Evolutionary conservation across 2,329 filamentous ascomycete species (phyloP), one percentile per base, ranked within the genome.

Genomic region (Pyricularia pennisetigena): DNA sequence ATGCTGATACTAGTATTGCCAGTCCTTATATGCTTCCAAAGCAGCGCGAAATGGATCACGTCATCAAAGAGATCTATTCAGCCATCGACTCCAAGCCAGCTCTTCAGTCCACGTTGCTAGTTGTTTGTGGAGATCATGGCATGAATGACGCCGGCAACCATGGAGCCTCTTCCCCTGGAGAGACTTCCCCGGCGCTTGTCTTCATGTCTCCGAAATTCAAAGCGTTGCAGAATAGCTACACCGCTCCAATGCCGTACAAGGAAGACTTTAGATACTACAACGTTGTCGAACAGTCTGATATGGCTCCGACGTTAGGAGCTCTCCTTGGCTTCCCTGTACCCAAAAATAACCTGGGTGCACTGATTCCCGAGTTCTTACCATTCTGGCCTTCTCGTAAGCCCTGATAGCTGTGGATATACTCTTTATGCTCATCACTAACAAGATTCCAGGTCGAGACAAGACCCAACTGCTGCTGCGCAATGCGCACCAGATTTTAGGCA

Each of bases 131-230:
- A 68, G 96, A 99, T 74, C 95, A 99, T 76, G 95, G 95, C n/a
- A 99, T 99, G 95, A 99, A 98, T 73, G 94, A 98, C 73, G 95
- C 92, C 24, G 95, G 95, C 2, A 98, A 98, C 72, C 95, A 99
- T 76, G 95, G 95, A 32, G 95, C 94, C 57, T 97, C 94, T 10
- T 94, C 94, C 0, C 87, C 93, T 1, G 94, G 95, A 62, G 95
- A 99, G 80, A 98, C 95, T 1, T 97, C 94, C 0, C 90, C 95
- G 0, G 95, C 95, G 20, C 81, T 99, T 10, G 86, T 97, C 24
- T 98, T 99, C 76, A 86, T 97, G 71, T 95, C 93, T 2, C 93
- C 94, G 0, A 95, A 93, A 74, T 82, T 97, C 62, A 86, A 85
- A 73, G 75, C 79, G 0, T 79, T 93, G 7, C 69, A 77, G 23